These are phyloP conservation scores for Phialophora verrucosa DNA, from an alignment of 2,329 filamentous ascomycete genomes.

Conservation along the genomic window DNA sequence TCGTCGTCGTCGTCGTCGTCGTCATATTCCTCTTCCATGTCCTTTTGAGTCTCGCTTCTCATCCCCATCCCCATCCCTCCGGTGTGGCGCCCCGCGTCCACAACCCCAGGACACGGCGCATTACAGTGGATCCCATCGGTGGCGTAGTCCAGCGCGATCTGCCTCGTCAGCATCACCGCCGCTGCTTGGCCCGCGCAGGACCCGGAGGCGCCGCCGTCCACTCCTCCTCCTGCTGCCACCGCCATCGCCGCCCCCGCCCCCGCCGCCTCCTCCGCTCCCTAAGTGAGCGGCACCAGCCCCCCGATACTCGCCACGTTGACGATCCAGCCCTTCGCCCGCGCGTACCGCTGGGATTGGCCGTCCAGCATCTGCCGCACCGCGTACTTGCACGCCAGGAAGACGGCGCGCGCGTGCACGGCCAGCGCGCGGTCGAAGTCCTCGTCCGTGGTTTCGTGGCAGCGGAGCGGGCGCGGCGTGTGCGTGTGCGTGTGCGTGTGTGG, in stretches of 20 bases:
- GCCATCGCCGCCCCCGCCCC: no score
- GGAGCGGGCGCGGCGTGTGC: conserved; percentile 16
- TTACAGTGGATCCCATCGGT: conserved; percentile 51
- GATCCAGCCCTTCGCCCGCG: conserved; percentile 52
- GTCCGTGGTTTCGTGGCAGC: conserved; percentile 55
- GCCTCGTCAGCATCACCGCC: conserved; percentile 54
- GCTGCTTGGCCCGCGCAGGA: conserved; percentile 58
- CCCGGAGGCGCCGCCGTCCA: background rate
- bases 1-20: background rate
- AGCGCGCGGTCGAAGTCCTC: conserved; percentile 92
- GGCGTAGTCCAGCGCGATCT: conserved; percentile 54
- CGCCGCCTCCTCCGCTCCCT: no score
- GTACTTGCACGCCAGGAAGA: conserved; percentile 94
- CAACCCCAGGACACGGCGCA: conserved; percentile 51
- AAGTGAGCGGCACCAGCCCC: conserved; percentile 26
- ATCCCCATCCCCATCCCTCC: conserved; percentile 16
- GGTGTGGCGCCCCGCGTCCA: conserved; percentile 34
- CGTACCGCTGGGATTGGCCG: conserved; percentile 24
- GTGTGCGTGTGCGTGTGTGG: no score
- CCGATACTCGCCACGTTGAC: conserved; percentile 37
- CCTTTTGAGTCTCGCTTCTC: background rate
- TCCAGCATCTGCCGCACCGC: conserved; percentile 60
- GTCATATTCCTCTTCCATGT: conserved; percentile 16
- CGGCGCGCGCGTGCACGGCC: conserved; percentile 92
- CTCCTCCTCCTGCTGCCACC: no score